phyloP scores from a whole-genome alignment of 2,329 filamentous ascomycete species.

The Cladosporium sp. region DNA sequence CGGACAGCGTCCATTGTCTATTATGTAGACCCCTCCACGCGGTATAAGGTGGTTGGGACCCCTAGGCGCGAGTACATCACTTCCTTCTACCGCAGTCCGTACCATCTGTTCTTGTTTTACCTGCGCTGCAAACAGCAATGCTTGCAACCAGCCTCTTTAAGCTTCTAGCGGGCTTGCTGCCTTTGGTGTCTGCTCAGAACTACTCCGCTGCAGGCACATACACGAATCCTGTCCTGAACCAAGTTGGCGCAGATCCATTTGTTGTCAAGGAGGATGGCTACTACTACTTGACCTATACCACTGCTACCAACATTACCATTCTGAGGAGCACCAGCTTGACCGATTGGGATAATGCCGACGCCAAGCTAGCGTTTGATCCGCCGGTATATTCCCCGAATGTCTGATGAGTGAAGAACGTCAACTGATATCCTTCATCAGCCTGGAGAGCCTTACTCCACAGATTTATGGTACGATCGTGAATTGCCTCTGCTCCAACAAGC shows the following conservation, averaged over 20 bases:
- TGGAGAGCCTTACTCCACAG: constrained; percentile 42
- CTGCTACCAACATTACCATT: constrained; percentile 41
- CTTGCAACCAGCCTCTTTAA: constrained; percentile 2
- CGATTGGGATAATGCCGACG: constrained; percentile 43
- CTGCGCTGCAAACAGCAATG: neutral
- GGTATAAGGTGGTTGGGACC: neutral
- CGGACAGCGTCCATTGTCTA: neutral
- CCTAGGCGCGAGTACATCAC: neutral
- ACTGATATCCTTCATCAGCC: constrained; percentile 15
- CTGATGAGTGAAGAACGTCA: too few relatives aligned
- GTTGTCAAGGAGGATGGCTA: constrained; percentile 38
- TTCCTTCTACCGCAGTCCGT: neutral
- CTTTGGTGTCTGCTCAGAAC: constrained; percentile 17
- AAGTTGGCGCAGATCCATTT: constrained; percentile 44
- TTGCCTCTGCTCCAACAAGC: neutral
- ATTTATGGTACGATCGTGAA: constrained; percentile 36
- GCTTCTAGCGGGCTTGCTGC: constrained; percentile 14
- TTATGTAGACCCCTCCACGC: neutral
- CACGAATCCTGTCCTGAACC: constrained; percentile 42
- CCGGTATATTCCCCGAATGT: constrained; percentile 19
- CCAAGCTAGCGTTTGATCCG: constrained; percentile 40
- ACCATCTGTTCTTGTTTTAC: neutral
- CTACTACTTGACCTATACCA: constrained; percentile 46
- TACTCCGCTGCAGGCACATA: constrained; percentile 31
- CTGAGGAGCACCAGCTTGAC: constrained; percentile 39